Evolutionary conservation across 2,329 filamentous ascomycete species (phyloP).

Genomic region (Teratosphaeria pseudoeucalypti): DNA sequence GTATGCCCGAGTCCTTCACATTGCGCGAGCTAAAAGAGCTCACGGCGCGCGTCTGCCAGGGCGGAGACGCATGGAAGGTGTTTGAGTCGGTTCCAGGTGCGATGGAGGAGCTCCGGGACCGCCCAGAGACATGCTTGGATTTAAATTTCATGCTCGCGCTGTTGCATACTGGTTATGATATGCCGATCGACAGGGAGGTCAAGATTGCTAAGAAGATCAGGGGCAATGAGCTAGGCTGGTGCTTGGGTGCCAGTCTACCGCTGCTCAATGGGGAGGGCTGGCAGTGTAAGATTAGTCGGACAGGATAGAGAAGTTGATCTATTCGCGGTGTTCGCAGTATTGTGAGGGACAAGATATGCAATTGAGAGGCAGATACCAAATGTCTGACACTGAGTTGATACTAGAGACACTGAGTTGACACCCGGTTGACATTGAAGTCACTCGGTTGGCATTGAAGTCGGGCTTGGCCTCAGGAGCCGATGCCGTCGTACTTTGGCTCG

Average conservation of each 20-base stretch:
- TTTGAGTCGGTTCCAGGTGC: slow-evolving; percentile 70
- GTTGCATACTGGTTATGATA: slow-evolving; percentile 91
- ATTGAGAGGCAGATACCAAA: neutral
- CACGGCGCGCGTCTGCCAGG: slow-evolving; percentile 73
- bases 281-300: slow-evolving; percentile 11
- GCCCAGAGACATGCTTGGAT: slow-evolving; percentile 88
- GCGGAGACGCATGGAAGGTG: slow-evolving; percentile 72
- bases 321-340: neutral
- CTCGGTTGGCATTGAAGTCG: too few relatives aligned
- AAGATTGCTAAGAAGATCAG: slow-evolving; percentile 99
- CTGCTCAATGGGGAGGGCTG: slow-evolving; percentile 21
- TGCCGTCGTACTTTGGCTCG: too few relatives aligned
- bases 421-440: too few relatives aligned
- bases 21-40: slow-evolving; percentile 81
- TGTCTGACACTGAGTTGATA: neutral
- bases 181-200: slow-evolving; percentile 92
- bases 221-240: slow-evolving; percentile 94
- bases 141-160: slow-evolving; percentile 93
- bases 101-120: slow-evolving; percentile 64
- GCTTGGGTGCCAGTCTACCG: slow-evolving; percentile 68
- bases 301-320: neutral
- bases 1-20: slow-evolving; percentile 97
- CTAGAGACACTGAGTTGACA: too few relatives aligned
- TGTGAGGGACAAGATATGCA: neutral
- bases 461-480: too few relatives aligned